These are phyloP conservation scores for Apostasia ramifera DNA, from an alignment of 106 monocot species.

Conservation along the genomic window DNA sequence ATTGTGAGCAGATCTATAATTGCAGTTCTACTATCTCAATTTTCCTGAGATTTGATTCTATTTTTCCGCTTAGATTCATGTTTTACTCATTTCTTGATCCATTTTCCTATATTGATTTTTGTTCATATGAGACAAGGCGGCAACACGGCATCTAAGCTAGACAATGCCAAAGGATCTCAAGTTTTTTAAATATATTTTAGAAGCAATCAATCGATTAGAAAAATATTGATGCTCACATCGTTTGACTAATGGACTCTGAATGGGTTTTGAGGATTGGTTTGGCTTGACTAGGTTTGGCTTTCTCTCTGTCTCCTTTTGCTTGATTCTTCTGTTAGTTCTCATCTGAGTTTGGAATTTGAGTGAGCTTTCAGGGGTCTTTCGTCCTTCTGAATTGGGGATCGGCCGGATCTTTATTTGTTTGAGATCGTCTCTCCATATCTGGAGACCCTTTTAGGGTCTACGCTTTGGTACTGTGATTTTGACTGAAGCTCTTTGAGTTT, in stretches of 20 bases:
- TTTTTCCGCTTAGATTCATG: background rate
- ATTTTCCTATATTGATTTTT: background rate
- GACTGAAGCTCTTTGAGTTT: background rate
- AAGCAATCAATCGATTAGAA: background rate
- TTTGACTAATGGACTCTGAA: background rate
- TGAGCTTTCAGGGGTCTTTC: background rate
- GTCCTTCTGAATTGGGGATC: background rate
- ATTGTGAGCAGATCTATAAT: background rate
- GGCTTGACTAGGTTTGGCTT: background rate
- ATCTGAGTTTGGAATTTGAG: slow-evolving; percentile 2
- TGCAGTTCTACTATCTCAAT: background rate
- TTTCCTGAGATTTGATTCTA: background rate
- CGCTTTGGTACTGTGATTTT: background rate
- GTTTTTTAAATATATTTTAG: background rate
- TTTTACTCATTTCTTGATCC: background rate
- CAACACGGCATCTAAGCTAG: background rate
- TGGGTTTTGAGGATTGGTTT: background rate
- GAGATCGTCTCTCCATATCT: background rate
- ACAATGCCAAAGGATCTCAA: slow-evolving; percentile 8
- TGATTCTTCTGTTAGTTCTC: background rate
- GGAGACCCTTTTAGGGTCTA: background rate
- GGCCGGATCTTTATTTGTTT: background rate
- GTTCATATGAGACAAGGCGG: slow-evolving; percentile 1
- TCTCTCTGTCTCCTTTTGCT: background rate
- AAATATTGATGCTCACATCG: background rate